These are phyloP conservation scores for Somion occarium DNA, from an alignment of 1,284 basidiomycete genomes.

Conservation along the genomic window DNA sequence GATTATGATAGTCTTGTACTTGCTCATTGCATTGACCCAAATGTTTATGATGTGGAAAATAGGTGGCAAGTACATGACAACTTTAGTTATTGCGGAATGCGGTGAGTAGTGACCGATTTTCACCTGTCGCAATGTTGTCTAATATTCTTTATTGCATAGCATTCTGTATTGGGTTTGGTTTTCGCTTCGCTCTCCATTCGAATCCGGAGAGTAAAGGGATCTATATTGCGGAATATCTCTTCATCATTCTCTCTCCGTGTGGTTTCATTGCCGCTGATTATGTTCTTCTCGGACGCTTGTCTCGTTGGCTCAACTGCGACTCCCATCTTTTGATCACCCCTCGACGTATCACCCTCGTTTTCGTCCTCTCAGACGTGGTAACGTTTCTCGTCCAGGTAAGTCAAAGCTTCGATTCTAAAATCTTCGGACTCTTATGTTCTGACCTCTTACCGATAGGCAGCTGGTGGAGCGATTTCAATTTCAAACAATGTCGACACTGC, in stretches of 20 bases:
- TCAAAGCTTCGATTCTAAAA: slow-evolving; percentile 19
- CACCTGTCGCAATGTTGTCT: neutral
- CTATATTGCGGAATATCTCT: slow-evolving; percentile 78
- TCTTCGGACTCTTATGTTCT: neutral
- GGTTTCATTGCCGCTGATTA: slow-evolving; percentile 76
- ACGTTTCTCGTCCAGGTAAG: slow-evolving; percentile 64
- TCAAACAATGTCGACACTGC: neutral
- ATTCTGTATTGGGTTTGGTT: slow-evolving; percentile 45
- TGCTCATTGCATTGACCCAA: slow-evolving; percentile 43
- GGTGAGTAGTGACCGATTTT: slow-evolving; percentile 39
- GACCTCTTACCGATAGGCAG: neutral
- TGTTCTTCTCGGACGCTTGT: slow-evolving; percentile 59
- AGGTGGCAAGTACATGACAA: slow-evolving; percentile 55
- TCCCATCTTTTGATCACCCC: slow-evolving; percentile 50
- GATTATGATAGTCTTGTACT: slow-evolving; percentile 35
- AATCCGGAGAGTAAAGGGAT: slow-evolving; percentile 28
- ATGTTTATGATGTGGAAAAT: slow-evolving; percentile 41
- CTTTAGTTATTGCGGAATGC: slow-evolving; percentile 58
- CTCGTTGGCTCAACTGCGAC: slow-evolving; percentile 43
- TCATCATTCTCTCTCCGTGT: slow-evolving; percentile 73
- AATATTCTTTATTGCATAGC: neutral
- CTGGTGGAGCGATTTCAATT: neutral
- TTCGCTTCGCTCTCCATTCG: slow-evolving; percentile 40
- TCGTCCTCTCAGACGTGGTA: slow-evolving; percentile 53
- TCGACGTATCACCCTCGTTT: slow-evolving; percentile 45